A percentile compares a stretch with the other conserved stretches of the same genome.
phyloP scores from a whole-genome alignment of 345 rosid genomes.

The Gynandropsis gynandra region DNA sequence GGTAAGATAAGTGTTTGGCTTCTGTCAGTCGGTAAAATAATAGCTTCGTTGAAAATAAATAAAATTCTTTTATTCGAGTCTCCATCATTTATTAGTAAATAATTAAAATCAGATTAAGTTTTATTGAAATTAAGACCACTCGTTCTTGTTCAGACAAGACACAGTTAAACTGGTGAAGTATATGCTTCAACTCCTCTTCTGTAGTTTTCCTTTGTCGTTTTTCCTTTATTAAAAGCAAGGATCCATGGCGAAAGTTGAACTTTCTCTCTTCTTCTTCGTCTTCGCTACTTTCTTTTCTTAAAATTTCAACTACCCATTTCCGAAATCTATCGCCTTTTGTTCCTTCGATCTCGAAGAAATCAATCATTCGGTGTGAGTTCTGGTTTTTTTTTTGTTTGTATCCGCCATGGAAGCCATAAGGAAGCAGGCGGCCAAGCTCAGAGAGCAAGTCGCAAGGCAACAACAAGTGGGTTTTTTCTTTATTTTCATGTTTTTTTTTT shows the following conservation, averaged over 20 bases:
- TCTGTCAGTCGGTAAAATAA: too few species aligned
- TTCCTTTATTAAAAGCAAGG: slow-evolving; percentile 14
- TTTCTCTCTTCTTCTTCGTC: slow-evolving; percentile 18
- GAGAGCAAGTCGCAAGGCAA: slow-evolving; percentile 93
- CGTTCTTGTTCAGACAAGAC: neutral
- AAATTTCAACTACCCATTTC: slow-evolving; percentile 7
- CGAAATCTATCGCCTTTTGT: neutral
- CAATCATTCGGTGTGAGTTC: neutral
- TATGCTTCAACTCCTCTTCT: slow-evolving; percentile 21
- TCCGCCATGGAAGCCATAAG: slow-evolving; percentile 63
- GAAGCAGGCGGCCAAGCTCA: slow-evolving; percentile 80
- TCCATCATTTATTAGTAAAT: too few species aligned
- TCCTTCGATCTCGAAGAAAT: slow-evolving; percentile 22
- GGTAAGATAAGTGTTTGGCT: too few species aligned
- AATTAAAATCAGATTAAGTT: too few species aligned
- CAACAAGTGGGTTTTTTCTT: slow-evolving; percentile 51
- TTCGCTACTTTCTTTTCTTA: neutral
- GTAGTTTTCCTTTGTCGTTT: slow-evolving; percentile 22
- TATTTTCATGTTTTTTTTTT: neutral
- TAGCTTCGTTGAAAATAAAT: too few species aligned
- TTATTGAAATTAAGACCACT: slow-evolving; percentile 15
- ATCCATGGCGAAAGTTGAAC: slow-evolving; percentile 7
- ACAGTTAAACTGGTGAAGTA: slow-evolving; percentile 13
- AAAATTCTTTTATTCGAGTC: too few species aligned
- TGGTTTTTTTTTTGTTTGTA: neutral